These are phyloP conservation scores for Aphanomyces euteiches DNA, from an alignment of 352 stramenopile species.

Conservation along the genomic window DNA sequence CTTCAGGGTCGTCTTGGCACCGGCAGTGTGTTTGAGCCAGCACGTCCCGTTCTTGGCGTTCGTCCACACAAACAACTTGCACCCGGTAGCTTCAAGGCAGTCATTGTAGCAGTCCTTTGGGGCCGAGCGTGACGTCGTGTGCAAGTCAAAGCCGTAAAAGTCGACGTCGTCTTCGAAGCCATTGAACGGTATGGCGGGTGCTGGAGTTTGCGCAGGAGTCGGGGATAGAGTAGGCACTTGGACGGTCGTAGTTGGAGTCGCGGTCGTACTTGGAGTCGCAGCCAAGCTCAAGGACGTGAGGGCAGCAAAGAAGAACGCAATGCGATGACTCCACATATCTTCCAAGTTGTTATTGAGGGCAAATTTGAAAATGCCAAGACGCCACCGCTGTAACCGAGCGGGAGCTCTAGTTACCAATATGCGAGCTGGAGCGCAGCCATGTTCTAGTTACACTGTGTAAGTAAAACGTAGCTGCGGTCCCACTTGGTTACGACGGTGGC, in stretches of 20 bases:
- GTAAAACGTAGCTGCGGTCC: no score
- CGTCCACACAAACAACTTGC: slow-evolving; percentile 21
- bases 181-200: background rate
- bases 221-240: no score
- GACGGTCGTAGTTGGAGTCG: background rate
- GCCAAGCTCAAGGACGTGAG: background rate
- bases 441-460: no score
- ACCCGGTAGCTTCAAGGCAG: background rate
- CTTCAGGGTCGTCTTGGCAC: background rate
- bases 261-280: background rate
- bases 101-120: background rate
- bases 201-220: slow-evolving; percentile 37
- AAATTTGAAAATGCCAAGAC: no score
- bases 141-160: background rate
- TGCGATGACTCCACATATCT: no score
- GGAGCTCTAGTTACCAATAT: no score
- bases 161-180: background rate
- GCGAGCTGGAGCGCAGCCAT: no score
- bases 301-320: no score
- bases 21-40: slow-evolving; percentile 2
- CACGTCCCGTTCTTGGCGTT: background rate
- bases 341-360: no score
- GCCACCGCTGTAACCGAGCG: no score
- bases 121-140: background rate
- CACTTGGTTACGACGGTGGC: no score